These are phyloP conservation scores for Astrothelium macrocarpum DNA, from an alignment of 495 filamentous ascomycete genomes.

Conservation along the genomic window DNA sequence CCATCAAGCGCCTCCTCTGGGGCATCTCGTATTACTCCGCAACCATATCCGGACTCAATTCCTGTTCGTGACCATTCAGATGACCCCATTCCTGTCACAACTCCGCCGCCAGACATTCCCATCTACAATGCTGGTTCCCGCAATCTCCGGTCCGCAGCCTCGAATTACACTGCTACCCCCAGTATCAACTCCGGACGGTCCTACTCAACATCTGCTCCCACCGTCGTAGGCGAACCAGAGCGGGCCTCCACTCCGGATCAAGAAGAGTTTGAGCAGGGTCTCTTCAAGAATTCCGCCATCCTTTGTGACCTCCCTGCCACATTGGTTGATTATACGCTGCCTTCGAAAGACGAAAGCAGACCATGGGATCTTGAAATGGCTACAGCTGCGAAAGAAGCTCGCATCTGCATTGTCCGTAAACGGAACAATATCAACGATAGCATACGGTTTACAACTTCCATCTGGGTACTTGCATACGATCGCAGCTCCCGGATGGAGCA, in stretches of 20 bases:
- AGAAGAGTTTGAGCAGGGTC: slow-evolving; percentile 25
- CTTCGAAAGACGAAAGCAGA: slow-evolving; percentile 21
- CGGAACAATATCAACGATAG: slow-evolving; percentile 21
- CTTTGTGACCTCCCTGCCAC: slow-evolving; percentile 30
- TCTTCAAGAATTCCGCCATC: slow-evolving; percentile 32
- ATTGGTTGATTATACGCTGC: slow-evolving; percentile 29
- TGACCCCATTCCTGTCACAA: not conserved
- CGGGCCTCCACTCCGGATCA: slow-evolving; percentile 21
- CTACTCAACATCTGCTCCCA: not conserved
- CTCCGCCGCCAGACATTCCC: not conserved
- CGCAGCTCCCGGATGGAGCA: slow-evolving; percentile 31
- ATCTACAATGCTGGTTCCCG: not conserved
- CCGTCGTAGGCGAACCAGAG: not conserved
- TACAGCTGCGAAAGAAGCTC: slow-evolving; percentile 18
- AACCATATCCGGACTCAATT: not conserved
- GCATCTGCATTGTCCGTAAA: slow-evolving; percentile 30
- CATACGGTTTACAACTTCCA: slow-evolving; percentile 27
- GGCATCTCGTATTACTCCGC: not conserved
- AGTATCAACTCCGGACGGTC: not conserved
- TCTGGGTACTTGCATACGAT: slow-evolving; percentile 33
- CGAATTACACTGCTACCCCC: not conserved
- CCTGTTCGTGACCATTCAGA: not conserved
- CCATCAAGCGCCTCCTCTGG: not conserved
- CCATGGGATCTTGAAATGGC: slow-evolving; percentile 26
- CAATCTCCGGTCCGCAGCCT: not conserved